Base-by-base conservation (phyloP, 495 filamentous ascomycete genomes). In the Neurospora pannonica region DNA sequence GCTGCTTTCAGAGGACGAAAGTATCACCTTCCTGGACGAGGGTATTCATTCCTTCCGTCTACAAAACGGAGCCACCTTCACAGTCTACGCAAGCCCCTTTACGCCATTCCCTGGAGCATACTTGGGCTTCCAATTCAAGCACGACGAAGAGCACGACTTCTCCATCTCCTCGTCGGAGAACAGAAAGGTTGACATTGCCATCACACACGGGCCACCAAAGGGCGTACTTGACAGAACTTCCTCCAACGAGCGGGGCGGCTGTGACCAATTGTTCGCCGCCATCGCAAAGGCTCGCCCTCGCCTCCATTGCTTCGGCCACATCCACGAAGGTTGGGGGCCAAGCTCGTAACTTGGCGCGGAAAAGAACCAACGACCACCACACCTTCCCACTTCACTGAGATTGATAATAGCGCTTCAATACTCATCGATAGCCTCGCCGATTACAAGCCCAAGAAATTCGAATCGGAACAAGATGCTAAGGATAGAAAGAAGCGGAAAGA, bases 121-220 rank as follows among this genome's bases (percentile, higher is more conserved):
- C 54, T 90, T 87, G 87, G 92, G 87, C 1, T 94, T 93, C 75
- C 85, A 86, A 34, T 93, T 93, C 78, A 70, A 77, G 5, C 82
- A 81, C 9, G n/a, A 81, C 28, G 74, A 87, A 43, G 88, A 90
- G 75, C 87, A 80, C 71, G 19, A 82, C 87, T 76, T 91, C 86
- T 0, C 75, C 78, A 75, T 88, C n/a, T 70, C 81, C 28, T 15
- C 15, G 13, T 15, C 28, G 8, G 54, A 36, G 6, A 10, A 36
- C 71, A 81, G 86, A 0, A 78, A 74, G 1, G 81, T 91, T 15
- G 90, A 95, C 75, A 85, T 95, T 4, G 84, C 90, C 54, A 86
- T 95, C 74, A 94, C 92, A 0, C 93, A 96, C 76, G 91, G 92
- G 4, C 93, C 93, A 9, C 92, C 93, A 0, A 76, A 82, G 5